These are phyloP conservation scores for Coemansia sp. DNA, from an alignment of 192 early-diverging fungal species.

Conservation along the genomic window DNA sequence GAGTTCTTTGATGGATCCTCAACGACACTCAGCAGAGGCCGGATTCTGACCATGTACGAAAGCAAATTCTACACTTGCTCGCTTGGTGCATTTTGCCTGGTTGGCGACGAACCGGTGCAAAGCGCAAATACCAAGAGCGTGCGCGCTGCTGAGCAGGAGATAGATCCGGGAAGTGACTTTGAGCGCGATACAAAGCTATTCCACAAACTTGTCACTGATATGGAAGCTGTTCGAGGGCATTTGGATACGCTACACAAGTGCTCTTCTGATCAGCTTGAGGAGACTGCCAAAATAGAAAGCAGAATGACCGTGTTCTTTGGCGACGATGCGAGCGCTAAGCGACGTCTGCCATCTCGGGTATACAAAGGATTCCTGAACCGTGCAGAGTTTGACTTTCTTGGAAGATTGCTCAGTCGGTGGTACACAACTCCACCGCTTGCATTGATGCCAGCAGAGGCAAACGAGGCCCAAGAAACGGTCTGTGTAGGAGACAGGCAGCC, in stretches of 20 bases:
- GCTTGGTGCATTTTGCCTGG: slow-evolving; percentile 31
- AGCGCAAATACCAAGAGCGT: too few species aligned
- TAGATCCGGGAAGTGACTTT: slow-evolving; percentile 31
- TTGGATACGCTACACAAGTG: slow-evolving; percentile 41
- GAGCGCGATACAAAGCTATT: slow-evolving; percentile 24
- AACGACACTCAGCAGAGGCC: slow-evolving; percentile 9
- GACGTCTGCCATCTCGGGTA: slow-evolving; percentile 22
- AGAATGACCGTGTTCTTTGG: slow-evolving; percentile 40
- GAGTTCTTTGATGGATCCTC: slow-evolving; percentile 42
- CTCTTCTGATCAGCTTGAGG: slow-evolving; percentile 12
- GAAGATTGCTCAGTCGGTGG: slow-evolving; percentile 38
- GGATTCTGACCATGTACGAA: slow-evolving; percentile 48
- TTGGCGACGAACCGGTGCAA: slow-evolving; percentile 34
- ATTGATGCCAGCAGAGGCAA: neutral
- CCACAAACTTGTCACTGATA: slow-evolving; percentile 14
- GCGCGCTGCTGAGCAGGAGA: neutral
- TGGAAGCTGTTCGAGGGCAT: slow-evolving; percentile 16
- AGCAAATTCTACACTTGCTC: slow-evolving; percentile 38
- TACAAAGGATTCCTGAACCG: slow-evolving; percentile 34
- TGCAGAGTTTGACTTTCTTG: slow-evolving; percentile 51
- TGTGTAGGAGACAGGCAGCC: neutral
- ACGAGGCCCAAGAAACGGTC: neutral
- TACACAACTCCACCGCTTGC: slow-evolving; percentile 32
- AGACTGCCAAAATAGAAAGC: slow-evolving; percentile 21
- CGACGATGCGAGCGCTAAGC: slow-evolving; percentile 18